phyloP scores from a whole-genome alignment of 192 early-diverging fungal genomes.

The Pecoramyces ruminantium region DNA sequence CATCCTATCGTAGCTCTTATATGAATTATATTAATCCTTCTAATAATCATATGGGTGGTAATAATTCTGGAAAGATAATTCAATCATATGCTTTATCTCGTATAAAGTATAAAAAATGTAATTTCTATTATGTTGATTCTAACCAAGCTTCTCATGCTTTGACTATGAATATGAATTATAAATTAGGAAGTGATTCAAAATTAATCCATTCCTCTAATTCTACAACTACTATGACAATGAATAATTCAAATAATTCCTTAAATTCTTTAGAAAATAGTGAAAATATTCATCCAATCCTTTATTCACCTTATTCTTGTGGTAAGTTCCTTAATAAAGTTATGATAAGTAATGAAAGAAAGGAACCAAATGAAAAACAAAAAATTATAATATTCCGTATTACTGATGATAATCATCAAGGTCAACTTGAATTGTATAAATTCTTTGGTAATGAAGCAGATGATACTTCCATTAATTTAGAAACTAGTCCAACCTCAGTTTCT shows the following conservation, averaged over 20 bases:
- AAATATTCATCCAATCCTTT: background rate
- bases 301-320: background rate
- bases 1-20: background rate
- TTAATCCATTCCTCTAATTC: too few relatives aligned
- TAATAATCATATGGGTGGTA: background rate
- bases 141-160: background rate
- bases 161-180: background rate
- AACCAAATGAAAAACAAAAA: background rate
- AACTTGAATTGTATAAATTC: background rate
- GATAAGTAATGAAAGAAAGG: background rate
- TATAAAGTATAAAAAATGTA: background rate
- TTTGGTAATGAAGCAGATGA: background rate
- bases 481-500: background rate
- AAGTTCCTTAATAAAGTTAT: background rate
- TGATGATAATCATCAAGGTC: background rate
- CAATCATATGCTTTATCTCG: background rate
- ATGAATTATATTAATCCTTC: background rate
- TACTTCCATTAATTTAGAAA: background rate
- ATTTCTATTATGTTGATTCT: background rate
- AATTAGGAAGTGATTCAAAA: background rate
- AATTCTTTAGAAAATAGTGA: background rate
- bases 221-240: too few relatives aligned
- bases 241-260: too few relatives aligned
- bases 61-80: background rate
- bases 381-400: background rate